Evolutionary conservation across 345 rosid species (phyloP), one percentile per base, ranked within the genome.

Genomic region (Passiflora organensis): DNA sequence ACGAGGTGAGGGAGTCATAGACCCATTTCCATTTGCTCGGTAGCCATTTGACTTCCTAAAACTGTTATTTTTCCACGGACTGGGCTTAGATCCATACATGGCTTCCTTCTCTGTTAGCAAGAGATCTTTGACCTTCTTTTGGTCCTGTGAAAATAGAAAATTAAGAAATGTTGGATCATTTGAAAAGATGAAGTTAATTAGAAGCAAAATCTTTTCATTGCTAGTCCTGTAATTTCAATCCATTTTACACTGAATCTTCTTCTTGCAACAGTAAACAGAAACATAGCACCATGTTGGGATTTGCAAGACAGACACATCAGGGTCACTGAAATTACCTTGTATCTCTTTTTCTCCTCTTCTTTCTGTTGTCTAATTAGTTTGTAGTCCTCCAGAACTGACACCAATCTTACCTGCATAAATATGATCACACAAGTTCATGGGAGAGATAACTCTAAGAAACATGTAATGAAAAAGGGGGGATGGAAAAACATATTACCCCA

Each of bases 41-140:
- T 68, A 88, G 34, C 93, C 95, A 68, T 67, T 84, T 18, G 83
- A 71, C 62, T 82, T 93, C 76, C 91, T 84, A 60, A 89, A 86
- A 68, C 99, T 89, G 76, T 66, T 84, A 53, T 71, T 77, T 80
- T 78, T 89, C 76, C 95, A 72, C 22, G 96, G 95, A 74, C 95
- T 88, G 12, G 99, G 99, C 69, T 76, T 89, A 43, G 96, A 88
- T 43, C 99, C 99, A 51, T 93, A 93, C 15, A 84, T 80, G 36
- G 85, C 56, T 82, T 89, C 99, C 76, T 83, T 89, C 78, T 84
- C 94, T 0, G 86, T 83, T 49, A 86, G 69, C 43, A 86, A 72
- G 55, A 86, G 80, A 84, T 93, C 99, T 63, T 86, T 96, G 53
- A 86, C 75, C 80, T 93, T 93, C 87, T 93, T 93, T 66, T 93